These are phyloP conservation scores for Diplodia seriata DNA, from an alignment of 2,329 filamentous ascomycete species.

Conservation along the genomic window DNA sequence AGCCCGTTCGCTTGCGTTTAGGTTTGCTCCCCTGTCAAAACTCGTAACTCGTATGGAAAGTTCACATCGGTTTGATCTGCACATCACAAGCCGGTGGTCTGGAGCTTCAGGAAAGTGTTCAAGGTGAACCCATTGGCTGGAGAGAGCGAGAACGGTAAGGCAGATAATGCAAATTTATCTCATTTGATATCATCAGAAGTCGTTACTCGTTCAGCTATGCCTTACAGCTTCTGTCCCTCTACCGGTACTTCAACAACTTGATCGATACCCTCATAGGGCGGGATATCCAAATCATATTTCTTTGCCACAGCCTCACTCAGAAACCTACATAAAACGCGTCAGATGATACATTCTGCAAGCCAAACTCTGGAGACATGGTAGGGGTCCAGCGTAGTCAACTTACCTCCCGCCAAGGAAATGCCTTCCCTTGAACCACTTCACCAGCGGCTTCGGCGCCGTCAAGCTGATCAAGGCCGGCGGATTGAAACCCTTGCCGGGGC, in stretches of 20 bases:
- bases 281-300: conserved; percentile 86
- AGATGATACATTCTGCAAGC: neutral
- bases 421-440: conserved; percentile 80
- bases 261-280: conserved; percentile 83
- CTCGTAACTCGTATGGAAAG: too few species aligned
- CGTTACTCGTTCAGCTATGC: conserved; percentile 6
- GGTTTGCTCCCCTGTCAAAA: too few species aligned
- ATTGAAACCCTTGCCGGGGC: conserved; percentile 79
- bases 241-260: conserved; percentile 80
- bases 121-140: too few species aligned
- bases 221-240: conserved; percentile 58
- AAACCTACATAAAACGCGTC: conserved; percentile 64
- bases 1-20: too few species aligned
- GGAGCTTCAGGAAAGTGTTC: too few species aligned
- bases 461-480: conserved; percentile 83
- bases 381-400: conserved; percentile 36
- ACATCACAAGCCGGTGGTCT: too few species aligned
- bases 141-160: neutral
- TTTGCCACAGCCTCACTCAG: conserved; percentile 77
- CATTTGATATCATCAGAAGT: neutral
- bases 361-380: too few species aligned
- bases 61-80: too few species aligned
- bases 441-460: conserved; percentile 90
- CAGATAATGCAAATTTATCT: neutral
- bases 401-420: conserved; percentile 91